Conservation (phyloP, 2,329 filamentous ascomycete species). For the Thelonectria rubi region DNA sequence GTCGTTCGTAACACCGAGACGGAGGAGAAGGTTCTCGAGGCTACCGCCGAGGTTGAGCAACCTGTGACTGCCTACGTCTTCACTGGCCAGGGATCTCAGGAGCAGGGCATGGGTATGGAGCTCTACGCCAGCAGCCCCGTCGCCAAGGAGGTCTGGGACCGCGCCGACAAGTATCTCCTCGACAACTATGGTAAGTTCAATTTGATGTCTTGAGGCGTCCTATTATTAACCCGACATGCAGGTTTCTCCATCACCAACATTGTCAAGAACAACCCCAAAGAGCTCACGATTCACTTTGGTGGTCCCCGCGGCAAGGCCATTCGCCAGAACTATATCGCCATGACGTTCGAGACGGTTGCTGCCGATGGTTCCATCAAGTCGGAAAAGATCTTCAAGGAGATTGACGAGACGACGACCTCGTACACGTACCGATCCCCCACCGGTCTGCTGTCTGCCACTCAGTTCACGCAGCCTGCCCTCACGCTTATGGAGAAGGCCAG, state of each 20-base stretch:
- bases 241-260: conserved; percentile 98
- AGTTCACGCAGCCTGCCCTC: conserved; percentile 97
- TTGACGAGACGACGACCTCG: conserved; percentile 88
- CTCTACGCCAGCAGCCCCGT: conserved; percentile 93
- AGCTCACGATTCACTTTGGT: conserved; percentile 97
- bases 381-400: conserved; percentile 99
- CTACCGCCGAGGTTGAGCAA: conserved; percentile 97
- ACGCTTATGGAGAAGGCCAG: conserved; percentile 99
- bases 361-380: conserved; percentile 94
- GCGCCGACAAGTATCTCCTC: conserved; percentile 96
- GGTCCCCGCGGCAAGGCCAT: conserved; percentile 97
- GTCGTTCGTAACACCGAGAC: conserved; percentile 95
- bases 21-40: conserved; percentile 94
- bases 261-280: conserved; percentile 99
- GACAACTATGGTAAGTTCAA: conserved; percentile 87
- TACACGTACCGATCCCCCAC: conserved; percentile 98
- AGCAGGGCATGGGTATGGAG: conserved; percentile 99
- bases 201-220: no score
- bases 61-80: conserved; percentile 97
- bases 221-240: conserved; percentile 45
- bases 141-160: conserved; percentile 97
- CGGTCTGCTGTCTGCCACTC: conserved; percentile 92
- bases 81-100: conserved; percentile 97
- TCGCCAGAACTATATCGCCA: conserved; percentile 98
- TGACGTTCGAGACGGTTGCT: conserved; percentile 99